phyloP scores from a whole-genome alignment of 306 rosid genomes.

The Trifolium dubium region DNA sequence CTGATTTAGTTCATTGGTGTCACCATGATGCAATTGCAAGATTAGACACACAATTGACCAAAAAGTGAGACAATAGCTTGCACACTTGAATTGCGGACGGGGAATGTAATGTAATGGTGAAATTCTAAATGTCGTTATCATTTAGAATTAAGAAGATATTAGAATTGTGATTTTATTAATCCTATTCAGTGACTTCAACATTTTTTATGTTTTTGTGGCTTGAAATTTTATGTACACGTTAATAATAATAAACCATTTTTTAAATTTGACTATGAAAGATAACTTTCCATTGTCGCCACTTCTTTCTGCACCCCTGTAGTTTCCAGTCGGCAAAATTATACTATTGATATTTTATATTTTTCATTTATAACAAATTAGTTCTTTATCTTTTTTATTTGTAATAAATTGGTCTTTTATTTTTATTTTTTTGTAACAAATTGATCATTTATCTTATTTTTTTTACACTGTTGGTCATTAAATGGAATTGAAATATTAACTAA shows the following conservation, averaged over 20 bases:
- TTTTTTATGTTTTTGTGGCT: conserved; percentile 26
- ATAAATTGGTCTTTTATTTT: no score
- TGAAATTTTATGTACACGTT: conserved; percentile 5
- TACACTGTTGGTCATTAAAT: no score
- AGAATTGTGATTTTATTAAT: background rate
- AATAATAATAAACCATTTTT: background rate
- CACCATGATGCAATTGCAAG: conserved; percentile 19
- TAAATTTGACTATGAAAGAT: conserved; percentile 19
- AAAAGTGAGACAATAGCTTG: conserved; percentile 33
- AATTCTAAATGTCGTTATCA: conserved; percentile 39
- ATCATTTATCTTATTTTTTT: no score
- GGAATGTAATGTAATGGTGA: conserved; percentile 26
- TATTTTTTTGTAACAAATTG: no score
- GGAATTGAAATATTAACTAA: no score
- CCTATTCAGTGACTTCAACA: background rate
- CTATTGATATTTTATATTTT: no score
- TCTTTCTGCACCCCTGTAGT: conserved; percentile 10
- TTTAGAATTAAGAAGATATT: conserved; percentile 18
- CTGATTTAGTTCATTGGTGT: conserved; percentile 40
- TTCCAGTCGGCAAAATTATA: no score
- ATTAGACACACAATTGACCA: conserved; percentile 49
- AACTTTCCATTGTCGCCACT: conserved; percentile 9
- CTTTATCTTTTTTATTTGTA: no score
- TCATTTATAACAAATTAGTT: no score
- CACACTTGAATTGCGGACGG: conserved; percentile 37